A percentile compares a stretch with the other conserved stretches of the same genome.
Evolutionary conservation across 345 rosid genomes (phyloP).

Genomic region (Eucalyptus rudis): DNA sequence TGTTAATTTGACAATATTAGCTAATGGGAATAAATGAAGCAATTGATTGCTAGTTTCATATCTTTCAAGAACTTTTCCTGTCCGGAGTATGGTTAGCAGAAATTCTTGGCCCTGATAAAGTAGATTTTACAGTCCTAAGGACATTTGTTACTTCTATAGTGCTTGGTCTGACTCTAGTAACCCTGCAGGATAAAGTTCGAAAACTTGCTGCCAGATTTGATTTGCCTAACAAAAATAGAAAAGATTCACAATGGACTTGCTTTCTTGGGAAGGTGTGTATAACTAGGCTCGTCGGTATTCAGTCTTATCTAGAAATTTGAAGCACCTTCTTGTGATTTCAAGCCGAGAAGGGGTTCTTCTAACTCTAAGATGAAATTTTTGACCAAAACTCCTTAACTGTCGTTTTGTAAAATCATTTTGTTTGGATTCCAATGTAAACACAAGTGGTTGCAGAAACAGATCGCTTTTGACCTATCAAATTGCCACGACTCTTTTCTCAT

Average conservation of each 20-base stretch:
- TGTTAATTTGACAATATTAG: neutral
- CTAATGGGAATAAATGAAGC: neutral
- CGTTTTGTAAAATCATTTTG: neutral
- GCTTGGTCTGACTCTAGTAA: neutral
- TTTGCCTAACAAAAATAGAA: slow-evolving; percentile 82
- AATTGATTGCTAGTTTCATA: neutral
- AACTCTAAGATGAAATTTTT: neutral
- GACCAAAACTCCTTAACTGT: neutral
- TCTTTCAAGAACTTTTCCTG: neutral
- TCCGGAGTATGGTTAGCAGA: neutral
- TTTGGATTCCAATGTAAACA: neutral
- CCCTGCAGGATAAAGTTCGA: slow-evolving; percentile 62
- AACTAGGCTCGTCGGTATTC: neutral
- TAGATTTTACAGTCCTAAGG: neutral
- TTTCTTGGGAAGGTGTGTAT: slow-evolving; percentile 74
- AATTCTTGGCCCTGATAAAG: neutral
- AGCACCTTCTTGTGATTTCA: neutral
- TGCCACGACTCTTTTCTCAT: neutral
- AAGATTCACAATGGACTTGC: slow-evolving; percentile 94
- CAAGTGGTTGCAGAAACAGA: neutral
- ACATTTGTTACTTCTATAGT: neutral
- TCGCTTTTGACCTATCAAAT: neutral
- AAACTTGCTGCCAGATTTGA: slow-evolving; percentile 51
- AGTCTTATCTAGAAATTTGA: neutral
- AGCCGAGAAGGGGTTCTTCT: neutral